Percentiles rank a stretch among this genome's conserved stretches.
Evolutionary conservation across 2,329 filamentous ascomycete genomes (phyloP).

Genomic region (Apiospora phragmitis): DNA sequence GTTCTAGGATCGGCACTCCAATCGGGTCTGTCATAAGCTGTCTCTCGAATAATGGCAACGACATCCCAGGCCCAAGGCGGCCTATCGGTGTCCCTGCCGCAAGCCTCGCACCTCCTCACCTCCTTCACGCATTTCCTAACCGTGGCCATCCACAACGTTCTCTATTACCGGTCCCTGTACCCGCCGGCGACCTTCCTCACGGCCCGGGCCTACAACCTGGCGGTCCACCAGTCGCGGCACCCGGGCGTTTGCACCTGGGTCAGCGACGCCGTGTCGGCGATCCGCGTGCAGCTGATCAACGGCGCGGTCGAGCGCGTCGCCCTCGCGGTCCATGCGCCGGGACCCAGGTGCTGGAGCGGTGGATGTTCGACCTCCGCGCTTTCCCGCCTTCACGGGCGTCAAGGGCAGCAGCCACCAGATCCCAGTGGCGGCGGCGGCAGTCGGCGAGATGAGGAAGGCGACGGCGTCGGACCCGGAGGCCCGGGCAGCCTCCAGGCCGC

Average conservation of each 20-base stretch:
- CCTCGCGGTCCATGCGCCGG: slow-evolving; percentile 43
- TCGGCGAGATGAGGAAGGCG: slow-evolving; percentile 28
- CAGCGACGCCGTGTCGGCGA: slow-evolving; percentile 73
- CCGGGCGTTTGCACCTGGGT: slow-evolving; percentile 86
- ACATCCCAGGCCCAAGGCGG: slow-evolving; percentile 12
- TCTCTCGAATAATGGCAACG: slow-evolving; percentile 7
- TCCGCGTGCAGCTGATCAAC: slow-evolving; percentile 67
- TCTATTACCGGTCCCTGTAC: slow-evolving; percentile 81
- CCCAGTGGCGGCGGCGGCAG: slow-evolving; percentile 9
- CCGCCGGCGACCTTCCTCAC: slow-evolving; percentile 75
- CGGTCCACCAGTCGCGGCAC: slow-evolving; percentile 83
- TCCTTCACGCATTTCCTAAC: slow-evolving; percentile 80
- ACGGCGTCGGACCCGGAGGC: slow-evolving; percentile 8
- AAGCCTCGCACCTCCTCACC: slow-evolving; percentile 60
- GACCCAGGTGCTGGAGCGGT: slow-evolving; percentile 55
- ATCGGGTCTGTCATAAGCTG: background rate
- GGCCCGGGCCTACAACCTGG: slow-evolving; percentile 78
- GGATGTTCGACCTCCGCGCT: slow-evolving; percentile 57
- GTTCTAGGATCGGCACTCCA: background rate
- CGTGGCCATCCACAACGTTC: slow-evolving; percentile 80
- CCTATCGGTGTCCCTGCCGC: slow-evolving; percentile 32
- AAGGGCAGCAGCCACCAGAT: slow-evolving; percentile 17
- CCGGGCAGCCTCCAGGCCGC: slow-evolving; percentile 19
- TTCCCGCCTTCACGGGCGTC: slow-evolving; percentile 47
- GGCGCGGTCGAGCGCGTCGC: slow-evolving; percentile 49